Evolutionary conservation across 257 asterid species (phyloP).

Genomic region (Lantana camara): DNA sequence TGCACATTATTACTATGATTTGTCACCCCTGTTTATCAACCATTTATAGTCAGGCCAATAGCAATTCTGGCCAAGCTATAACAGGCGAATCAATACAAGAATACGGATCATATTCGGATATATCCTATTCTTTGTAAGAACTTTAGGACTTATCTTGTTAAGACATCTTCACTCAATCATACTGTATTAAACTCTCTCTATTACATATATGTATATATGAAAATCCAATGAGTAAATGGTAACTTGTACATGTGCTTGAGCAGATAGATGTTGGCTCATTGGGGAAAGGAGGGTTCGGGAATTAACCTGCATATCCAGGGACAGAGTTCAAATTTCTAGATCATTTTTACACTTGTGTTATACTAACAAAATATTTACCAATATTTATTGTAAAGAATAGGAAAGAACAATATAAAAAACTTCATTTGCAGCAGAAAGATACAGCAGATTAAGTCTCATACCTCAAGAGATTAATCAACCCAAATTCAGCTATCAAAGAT

Average conservation of each 20-base stretch:
- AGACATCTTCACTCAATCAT: slow-evolving; percentile 11
- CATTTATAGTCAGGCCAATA: slow-evolving; percentile 68
- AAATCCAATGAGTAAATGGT: not conserved
- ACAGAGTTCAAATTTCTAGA: slow-evolving; percentile 59
- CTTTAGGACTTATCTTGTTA: slow-evolving; percentile 65
- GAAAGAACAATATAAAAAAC: too few relatives aligned
- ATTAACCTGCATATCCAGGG: slow-evolving; percentile 54
- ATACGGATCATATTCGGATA: slow-evolving; percentile 70
- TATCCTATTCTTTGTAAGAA: slow-evolving; percentile 52
- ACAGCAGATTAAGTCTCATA: too few relatives aligned
- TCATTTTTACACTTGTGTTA: too few relatives aligned
- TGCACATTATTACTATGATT: too few relatives aligned
- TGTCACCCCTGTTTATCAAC: slow-evolving; percentile 77
- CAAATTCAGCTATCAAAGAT: slow-evolving; percentile 21
- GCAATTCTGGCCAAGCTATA: slow-evolving; percentile 48
- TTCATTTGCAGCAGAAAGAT: too few relatives aligned
- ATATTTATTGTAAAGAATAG: too few relatives aligned
- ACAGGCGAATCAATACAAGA: slow-evolving; percentile 73
- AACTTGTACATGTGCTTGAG: slow-evolving; percentile 23
- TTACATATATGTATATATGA: too few relatives aligned
- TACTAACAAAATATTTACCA: too few relatives aligned
- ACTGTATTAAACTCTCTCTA: not conserved
- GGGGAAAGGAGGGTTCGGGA: slow-evolving; percentile 73
- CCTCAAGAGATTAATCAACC: too few relatives aligned
- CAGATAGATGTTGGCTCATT: slow-evolving; percentile 60